Evolutionary conservation across 768 basidiomycete species (phyloP).

Genomic region (Mrakia gelida): DNA sequence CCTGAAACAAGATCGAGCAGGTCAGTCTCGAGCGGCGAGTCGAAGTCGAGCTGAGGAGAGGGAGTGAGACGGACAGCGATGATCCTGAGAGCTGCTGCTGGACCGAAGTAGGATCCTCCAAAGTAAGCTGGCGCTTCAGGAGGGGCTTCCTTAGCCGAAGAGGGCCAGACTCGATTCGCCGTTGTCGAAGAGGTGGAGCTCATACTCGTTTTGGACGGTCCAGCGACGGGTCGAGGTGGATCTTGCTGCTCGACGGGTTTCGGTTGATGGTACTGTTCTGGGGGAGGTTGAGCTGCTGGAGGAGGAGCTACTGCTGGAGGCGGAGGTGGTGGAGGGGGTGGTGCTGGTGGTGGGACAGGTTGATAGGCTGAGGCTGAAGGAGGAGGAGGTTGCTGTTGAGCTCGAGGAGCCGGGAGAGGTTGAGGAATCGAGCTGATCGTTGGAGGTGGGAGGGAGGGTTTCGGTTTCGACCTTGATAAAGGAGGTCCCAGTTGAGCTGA

Average conservation of each 20-base stretch:
- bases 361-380: neutral
- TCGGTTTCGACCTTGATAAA: neutral
- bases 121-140: neutral
- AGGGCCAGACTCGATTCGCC: too few species aligned
- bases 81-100: neutral
- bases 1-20: too few species aligned
- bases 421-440: neutral
- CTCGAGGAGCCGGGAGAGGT: neutral
- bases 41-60: neutral
- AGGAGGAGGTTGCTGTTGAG: neutral
- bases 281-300: neutral
- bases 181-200: neutral
- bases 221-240: neutral
- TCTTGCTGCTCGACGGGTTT: neutral
- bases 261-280: neutral
- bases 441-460: neutral
- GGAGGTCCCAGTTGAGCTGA: neutral
- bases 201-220: neutral
- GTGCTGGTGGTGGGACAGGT: neutral
- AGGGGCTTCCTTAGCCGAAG: neutral
- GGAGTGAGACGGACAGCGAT: slow-evolving; percentile 1
- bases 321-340: neutral
- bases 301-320: neutral
- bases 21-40: neutral
- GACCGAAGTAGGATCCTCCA: slow-evolving; percentile 3